Percentiles rank a stretch among this genome's conserved stretches.
These are phyloP conservation scores for Claviceps sp. DNA, from an alignment of 2,329 filamentous ascomycete species.

Conservation along the genomic window DNA sequence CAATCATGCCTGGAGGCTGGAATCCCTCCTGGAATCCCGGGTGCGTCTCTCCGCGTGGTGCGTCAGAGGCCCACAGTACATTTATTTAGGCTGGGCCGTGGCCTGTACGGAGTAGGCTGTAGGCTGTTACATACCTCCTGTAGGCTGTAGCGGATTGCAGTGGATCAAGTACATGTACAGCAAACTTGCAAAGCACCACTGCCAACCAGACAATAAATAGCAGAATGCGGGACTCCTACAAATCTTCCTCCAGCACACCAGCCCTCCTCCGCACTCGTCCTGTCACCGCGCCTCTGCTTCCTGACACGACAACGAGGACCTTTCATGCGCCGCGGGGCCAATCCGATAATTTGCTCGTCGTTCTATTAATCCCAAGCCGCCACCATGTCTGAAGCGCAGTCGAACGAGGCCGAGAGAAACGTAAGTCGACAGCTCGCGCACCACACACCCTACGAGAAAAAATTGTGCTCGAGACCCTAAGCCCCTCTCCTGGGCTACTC, in stretches of 20 bases:
- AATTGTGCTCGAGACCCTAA: slow-evolving; percentile 8
- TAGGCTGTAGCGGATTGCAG: no score
- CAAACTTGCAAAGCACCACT: no score
- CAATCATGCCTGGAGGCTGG: not conserved
- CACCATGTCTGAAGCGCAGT: slow-evolving; percentile 78
- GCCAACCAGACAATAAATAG: slow-evolving; percentile 1
- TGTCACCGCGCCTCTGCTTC: slow-evolving; percentile 8
- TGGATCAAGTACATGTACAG: no score
- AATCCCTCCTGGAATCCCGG: not conserved
- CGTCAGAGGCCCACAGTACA: slow-evolving; percentile 1
- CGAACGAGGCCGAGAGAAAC: slow-evolving; percentile 97
- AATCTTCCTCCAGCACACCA: slow-evolving; percentile 12
- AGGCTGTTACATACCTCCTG: no score
- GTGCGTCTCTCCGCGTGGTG: not conserved
- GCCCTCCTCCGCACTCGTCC: slow-evolving; percentile 7
- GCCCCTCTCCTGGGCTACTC: slow-evolving; percentile 1
- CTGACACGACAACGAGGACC: slow-evolving; percentile 2
- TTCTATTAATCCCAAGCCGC: slow-evolving; percentile 12
- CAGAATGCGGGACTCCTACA: slow-evolving; percentile 14
- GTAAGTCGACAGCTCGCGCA: slow-evolving; percentile 26
- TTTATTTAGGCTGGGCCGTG: slow-evolving; percentile 3
- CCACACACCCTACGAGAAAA: slow-evolving; percentile 3
- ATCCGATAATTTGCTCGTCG: slow-evolving; percentile 12
- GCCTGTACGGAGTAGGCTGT: not conserved
- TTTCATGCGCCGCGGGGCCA: slow-evolving; percentile 12